Base-by-base conservation (phyloP, 495 filamentous ascomycete species). In the Xylaria curta region DNA sequence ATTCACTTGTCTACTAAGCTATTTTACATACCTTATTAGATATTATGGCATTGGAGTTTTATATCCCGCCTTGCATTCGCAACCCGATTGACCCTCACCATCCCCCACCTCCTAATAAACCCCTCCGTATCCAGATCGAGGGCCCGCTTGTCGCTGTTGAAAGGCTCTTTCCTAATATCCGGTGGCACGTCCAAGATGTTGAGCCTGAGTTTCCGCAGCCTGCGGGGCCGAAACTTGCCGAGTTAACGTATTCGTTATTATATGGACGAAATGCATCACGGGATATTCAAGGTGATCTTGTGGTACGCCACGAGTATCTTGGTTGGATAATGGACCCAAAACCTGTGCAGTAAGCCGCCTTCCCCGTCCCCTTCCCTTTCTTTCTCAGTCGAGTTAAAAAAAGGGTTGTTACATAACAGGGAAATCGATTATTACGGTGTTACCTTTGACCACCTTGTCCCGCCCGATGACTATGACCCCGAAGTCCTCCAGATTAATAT, bases 401-500 rank as follows among this genome's bases (percentile, higher is more conserved):
- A 53, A 3, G 49, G 49, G 0, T 53, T 53, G 49, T 53, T 24
- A 53, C 21, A 53, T 53, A 24, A 56, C 73, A 82, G 78, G 21
- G 24, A 74, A 54, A 82, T 84, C 72, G 80, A 83, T 70, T 81
- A 81, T 63, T 82, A 82, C 73, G 79, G 81, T 21, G 76, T 82
- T 21, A 81, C 78, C 69, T 83, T 83, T 66, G 81, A 83, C 70
- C 77, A 83, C 68, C 77, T 81, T 66, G 76, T 81, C 26, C 77
- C 76, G 26, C 51, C 66, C 26, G 75, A 79, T 56, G 76, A 83
- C 62, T 38, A 33, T 51, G 58, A 79, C 60, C 80, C 78, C 13
- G 78, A 82, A 61, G 79, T 83, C 10, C 69, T 83, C 26, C 68
- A 71, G 42, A 72, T 75, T 46, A 75, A 75, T 46, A 75, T 75